Conservation (phyloP, 176 grass and related monocot species). For the Panicum miliaceum region DNA sequence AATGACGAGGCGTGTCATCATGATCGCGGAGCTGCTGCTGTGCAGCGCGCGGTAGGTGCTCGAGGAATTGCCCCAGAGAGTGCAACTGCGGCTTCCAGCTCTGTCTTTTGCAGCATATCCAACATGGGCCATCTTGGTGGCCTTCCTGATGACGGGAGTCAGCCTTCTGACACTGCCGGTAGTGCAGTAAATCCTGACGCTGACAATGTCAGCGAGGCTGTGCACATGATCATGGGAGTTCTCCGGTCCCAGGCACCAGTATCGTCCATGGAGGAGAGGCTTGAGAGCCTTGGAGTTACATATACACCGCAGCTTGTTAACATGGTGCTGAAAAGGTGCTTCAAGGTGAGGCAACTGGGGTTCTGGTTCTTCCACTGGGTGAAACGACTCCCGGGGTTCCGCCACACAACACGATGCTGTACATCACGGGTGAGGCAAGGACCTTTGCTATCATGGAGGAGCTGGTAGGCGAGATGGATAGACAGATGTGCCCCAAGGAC, state of each 20-base stretch:
- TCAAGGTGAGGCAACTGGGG: conserved; percentile 63
- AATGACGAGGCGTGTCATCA: neutral
- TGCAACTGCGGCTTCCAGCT: neutral
- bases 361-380: conserved; percentile 75
- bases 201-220: conserved; percentile 42
- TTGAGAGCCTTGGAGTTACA: conserved; percentile 47
- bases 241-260: conserved; percentile 48
- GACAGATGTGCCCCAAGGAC: conserved; percentile 55
- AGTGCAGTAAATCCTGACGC: conserved; percentile 12
- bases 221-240: conserved; percentile 57
- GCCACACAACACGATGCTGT: conserved; percentile 65
- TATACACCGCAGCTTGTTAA: conserved; percentile 56
- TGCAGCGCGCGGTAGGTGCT: conserved; percentile 31
- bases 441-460: conserved; percentile 58
- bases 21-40: neutral
- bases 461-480: conserved; percentile 69
- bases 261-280: conserved; percentile 45
- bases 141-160: neutral
- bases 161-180: too few relatives aligned
- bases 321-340: conserved; percentile 80
- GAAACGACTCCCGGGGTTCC: conserved; percentile 45
- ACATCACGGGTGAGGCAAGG: conserved; percentile 61
- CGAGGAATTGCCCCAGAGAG: conserved; percentile 19
- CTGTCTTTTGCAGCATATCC: neutral
- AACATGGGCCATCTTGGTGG: neutral